phyloP scores from a whole-genome alignment of 305 asterid species.

The Plantago rigida region DNA sequence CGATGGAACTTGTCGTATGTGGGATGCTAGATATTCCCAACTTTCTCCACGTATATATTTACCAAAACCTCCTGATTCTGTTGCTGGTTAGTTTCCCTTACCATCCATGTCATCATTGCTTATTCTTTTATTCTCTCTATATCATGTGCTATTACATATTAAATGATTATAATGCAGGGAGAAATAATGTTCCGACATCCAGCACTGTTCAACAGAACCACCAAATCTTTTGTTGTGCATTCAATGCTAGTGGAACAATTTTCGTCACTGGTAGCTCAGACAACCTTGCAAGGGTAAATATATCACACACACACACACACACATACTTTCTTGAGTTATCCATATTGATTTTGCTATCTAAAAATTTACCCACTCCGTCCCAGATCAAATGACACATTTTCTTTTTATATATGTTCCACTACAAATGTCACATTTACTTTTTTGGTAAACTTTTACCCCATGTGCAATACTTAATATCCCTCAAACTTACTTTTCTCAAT shows the following conservation, averaged over 20 bases:
- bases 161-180: conserved; percentile 45
- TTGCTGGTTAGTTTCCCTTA: conserved; percentile 48
- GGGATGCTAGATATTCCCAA: conserved; percentile 94
- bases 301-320: too few relatives aligned
- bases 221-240: conserved; percentile 91
- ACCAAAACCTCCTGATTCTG: conserved; percentile 64
- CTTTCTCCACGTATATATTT: conserved; percentile 57
- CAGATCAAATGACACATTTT: conserved; percentile 14
- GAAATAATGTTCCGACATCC: conserved; percentile 53
- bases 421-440: too few relatives aligned
- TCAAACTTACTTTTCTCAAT: too few relatives aligned
- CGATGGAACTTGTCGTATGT: conserved; percentile 93
- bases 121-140: conserved; percentile 8
- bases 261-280: conserved; percentile 99
- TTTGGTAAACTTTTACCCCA: too few relatives aligned
- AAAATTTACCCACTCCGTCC: too few relatives aligned
- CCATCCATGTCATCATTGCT: conserved; percentile 8
- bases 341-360: too few relatives aligned
- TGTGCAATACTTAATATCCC: too few relatives aligned
- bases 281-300: conserved; percentile 75
- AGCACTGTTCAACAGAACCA: conserved; percentile 54
- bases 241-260: conserved; percentile 91
- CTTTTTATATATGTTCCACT: not conserved
- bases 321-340: conserved; percentile 9
- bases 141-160: conserved; percentile 18